Evolutionary conservation across 2,329 filamentous ascomycete species (phyloP).

Genomic region (Calonectria naviculata): DNA sequence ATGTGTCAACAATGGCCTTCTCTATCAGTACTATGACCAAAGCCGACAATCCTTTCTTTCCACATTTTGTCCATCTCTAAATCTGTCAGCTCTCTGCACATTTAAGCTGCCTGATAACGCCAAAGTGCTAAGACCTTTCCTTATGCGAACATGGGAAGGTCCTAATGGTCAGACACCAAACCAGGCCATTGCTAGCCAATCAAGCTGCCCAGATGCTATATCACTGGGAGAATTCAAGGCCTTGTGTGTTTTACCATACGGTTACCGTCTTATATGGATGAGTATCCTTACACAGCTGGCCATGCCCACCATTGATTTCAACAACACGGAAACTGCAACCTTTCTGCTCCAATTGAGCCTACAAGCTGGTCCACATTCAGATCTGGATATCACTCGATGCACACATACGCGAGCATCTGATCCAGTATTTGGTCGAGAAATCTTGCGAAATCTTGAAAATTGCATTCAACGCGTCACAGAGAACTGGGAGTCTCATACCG

Average conservation of each 20-base stretch:
- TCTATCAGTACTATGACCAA: conserved; percentile 31
- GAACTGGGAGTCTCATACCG: conserved; percentile 37
- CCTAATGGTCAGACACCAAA: conserved; percentile 54
- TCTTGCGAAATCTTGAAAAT: not conserved
- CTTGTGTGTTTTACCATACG: conserved; percentile 24
- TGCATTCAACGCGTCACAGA: conserved; percentile 20
- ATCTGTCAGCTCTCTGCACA: conserved; percentile 22
- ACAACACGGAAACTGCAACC: conserved; percentile 28
- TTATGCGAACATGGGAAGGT: conserved; percentile 1
- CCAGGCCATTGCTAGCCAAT: conserved; percentile 60
- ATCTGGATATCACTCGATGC: not conserved
- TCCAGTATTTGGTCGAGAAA: conserved; percentile 5
- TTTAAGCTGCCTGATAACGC: conserved; percentile 25
- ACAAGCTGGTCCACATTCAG: conserved; percentile 26
- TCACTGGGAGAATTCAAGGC: conserved; percentile 65
- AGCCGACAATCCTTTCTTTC: not conserved
- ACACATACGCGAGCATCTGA: conserved; percentile 18
- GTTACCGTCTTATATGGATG: conserved; percentile 33
- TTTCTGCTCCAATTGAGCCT: conserved; percentile 36
- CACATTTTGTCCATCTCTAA: not conserved
- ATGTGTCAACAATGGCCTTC: conserved; percentile 37
- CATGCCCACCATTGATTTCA: conserved; percentile 36
- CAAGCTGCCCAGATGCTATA: conserved; percentile 58
- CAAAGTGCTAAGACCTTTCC: conserved; percentile 24
- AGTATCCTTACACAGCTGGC: conserved; percentile 35